These are phyloP conservation scores for Aspergillus fumigatus DNA, from an alignment of 2,329 filamentous ascomycete genomes.

Conservation along the genomic window DNA sequence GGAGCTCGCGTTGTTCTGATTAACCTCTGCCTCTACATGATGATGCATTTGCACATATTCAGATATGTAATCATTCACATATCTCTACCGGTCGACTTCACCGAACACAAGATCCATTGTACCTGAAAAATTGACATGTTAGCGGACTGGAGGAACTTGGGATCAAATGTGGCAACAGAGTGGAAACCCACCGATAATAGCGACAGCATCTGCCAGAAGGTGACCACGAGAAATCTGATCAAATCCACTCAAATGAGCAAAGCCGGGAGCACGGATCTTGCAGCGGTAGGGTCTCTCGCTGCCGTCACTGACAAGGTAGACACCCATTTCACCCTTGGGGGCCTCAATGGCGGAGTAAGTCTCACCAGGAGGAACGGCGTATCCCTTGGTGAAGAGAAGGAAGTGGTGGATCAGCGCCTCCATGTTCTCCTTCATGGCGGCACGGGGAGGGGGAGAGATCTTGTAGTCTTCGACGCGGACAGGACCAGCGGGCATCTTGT, in stretches of 20 bases:
- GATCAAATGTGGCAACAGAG: no score
- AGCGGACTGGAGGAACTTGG: background rate
- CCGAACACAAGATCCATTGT: conserved; percentile 89
- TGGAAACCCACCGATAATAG: conserved; percentile 68
- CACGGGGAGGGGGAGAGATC: conserved; percentile 87
- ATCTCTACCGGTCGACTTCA: conserved; percentile 53
- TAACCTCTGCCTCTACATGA: background rate
- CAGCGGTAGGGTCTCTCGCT: conserved; percentile 95
- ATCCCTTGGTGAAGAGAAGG: conserved; percentile 97
- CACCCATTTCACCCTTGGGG: conserved; percentile 99
- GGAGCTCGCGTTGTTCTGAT: background rate
- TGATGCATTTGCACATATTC: background rate
- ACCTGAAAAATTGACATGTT: conserved; percentile 28
- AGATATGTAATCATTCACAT: conserved; percentile 1
- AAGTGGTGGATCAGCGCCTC: conserved; percentile 99
- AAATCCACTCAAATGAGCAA: conserved; percentile 90
- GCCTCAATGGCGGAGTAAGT: conserved; percentile 98
- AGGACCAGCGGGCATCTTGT: conserved; percentile 96
- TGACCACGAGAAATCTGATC: conserved; percentile 92
- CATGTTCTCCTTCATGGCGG: conserved; percentile 99
- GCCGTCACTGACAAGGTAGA: conserved; percentile 92
- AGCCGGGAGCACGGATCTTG: conserved; percentile 94
- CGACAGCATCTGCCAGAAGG: conserved; percentile 91
- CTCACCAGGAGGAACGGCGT: conserved; percentile 92
- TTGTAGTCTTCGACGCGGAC: conserved; percentile 98